Conservation (phyloP, 768 basidiomycete genomes). For the Trametes cinnabarina region DNA sequence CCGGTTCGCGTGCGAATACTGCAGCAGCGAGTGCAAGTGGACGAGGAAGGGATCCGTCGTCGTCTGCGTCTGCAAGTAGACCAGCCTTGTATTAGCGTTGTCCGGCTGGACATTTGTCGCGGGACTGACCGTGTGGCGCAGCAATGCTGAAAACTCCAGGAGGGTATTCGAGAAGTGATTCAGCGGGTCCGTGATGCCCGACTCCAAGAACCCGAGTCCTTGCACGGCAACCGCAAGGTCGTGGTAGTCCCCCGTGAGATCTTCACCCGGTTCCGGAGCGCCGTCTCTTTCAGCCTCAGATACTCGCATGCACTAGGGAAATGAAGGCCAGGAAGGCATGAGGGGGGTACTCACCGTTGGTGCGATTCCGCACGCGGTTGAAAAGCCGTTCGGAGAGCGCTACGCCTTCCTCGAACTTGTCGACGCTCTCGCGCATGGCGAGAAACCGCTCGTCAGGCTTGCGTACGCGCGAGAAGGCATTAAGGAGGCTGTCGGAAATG, state of each 20-base stretch:
- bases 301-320: conserved; percentile 35
- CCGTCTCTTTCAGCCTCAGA: conserved; percentile 88
- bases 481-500: conserved; percentile 91
- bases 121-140: conserved; percentile 72
- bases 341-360: conserved; percentile 69
- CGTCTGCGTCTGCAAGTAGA: conserved; percentile 66
- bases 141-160: conserved; percentile 87
- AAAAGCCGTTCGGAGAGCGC: conserved; percentile 77
- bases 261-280: conserved; percentile 79
- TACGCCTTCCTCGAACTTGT: conserved; percentile 97
- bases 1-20: conserved; percentile 91
- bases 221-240: conserved; percentile 95
- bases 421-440: conserved; percentile 85
- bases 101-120: background rate
- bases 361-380: conserved; percentile 72
- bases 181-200: conserved; percentile 95
- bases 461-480: conserved; percentile 92
- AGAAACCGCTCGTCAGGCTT: conserved; percentile 98
- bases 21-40: conserved; percentile 87
- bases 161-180: conserved; percentile 97
- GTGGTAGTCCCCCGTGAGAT: conserved; percentile 96
- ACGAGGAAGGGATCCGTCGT: conserved; percentile 88
- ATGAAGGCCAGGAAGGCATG: conserved; percentile 14
- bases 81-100: background rate
- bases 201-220: conserved; percentile 95